Evolutionary conservation across 495 filamentous ascomycete genomes (phyloP).

Genomic region (Penicillium lagena): DNA sequence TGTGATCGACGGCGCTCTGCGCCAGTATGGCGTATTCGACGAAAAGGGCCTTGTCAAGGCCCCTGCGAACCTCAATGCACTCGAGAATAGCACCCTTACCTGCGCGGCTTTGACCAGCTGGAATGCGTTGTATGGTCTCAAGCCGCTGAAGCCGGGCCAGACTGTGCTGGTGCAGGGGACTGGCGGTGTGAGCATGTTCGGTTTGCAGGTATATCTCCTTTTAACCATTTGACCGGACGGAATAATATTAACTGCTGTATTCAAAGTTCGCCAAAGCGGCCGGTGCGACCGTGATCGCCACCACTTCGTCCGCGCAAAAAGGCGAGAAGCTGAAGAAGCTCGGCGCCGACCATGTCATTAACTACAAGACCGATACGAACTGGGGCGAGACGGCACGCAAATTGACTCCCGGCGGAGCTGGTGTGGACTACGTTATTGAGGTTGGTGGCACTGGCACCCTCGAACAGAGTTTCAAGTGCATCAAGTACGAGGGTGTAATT

Average conservation of each 20-base stretch:
- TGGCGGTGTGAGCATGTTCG: slow-evolving; percentile 76
- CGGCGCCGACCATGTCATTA: slow-evolving; percentile 72
- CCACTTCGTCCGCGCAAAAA: slow-evolving; percentile 65
- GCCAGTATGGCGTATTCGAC: slow-evolving; percentile 65
- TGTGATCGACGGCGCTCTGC: slow-evolving; percentile 60
- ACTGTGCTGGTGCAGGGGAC: slow-evolving; percentile 74
- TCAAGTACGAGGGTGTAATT: slow-evolving; percentile 64
- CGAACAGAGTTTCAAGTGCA: slow-evolving; percentile 54
- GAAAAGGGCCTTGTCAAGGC: slow-evolving; percentile 63
- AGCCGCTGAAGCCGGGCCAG: slow-evolving; percentile 59
- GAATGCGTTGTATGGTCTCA: slow-evolving; percentile 75
- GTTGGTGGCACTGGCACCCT: slow-evolving; percentile 61
- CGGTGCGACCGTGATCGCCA: slow-evolving; percentile 74
- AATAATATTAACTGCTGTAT: not conserved
- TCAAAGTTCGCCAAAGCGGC: slow-evolving; percentile 75
- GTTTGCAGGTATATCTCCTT: slow-evolving; percentile 49
- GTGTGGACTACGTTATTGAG: slow-evolving; percentile 68
- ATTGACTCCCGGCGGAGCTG: slow-evolving; percentile 51
- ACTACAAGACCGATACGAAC: slow-evolving; percentile 63
- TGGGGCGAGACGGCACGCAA: slow-evolving; percentile 73
- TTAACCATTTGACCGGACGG: no score
- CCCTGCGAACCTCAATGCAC: slow-evolving; percentile 53
- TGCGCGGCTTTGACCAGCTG: slow-evolving; percentile 77
- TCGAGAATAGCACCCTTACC: slow-evolving; percentile 60
- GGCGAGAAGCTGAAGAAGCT: slow-evolving; percentile 59